phyloP scores from a whole-genome alignment of 2,329 filamentous ascomycete genomes.

The Pestalotiopsis sp. region DNA sequence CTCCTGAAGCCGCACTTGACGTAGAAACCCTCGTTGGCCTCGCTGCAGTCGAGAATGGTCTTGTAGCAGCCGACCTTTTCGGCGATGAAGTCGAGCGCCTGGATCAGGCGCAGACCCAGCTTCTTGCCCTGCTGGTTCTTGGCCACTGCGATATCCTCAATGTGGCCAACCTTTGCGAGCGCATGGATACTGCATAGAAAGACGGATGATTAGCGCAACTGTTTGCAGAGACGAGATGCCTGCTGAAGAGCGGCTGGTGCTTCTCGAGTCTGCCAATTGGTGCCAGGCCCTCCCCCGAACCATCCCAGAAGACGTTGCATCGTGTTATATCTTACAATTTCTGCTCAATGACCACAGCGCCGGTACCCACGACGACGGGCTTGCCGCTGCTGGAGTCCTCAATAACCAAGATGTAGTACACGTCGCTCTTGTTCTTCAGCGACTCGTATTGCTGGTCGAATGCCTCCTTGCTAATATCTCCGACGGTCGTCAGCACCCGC shows the following conservation, averaged over 20 bases:
- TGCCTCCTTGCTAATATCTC: conserved; percentile 75
- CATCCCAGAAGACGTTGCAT: neutral
- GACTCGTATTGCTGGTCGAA: conserved; percentile 84
- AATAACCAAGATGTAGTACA: conserved; percentile 87
- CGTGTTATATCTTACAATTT: conserved; percentile 71
- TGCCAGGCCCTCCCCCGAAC: neutral
- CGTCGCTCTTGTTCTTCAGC: conserved; percentile 69
- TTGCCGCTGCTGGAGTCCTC: conserved; percentile 66
- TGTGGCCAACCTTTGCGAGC: conserved; percentile 86
- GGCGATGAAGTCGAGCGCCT: conserved; percentile 88
- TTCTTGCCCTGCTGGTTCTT: conserved; percentile 98
- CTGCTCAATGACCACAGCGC: conserved; percentile 86
- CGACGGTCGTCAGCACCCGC: conserved; percentile 88
- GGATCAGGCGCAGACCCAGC: conserved; percentile 87
- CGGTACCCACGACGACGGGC: conserved; percentile 81
- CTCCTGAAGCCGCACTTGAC: conserved; percentile 95
- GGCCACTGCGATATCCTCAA: conserved; percentile 95
- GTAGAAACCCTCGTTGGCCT: conserved; percentile 96
- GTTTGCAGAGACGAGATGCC: neutral
- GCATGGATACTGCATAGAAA: conserved; percentile 67
- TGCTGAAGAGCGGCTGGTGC: neutral
- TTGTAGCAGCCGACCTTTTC: conserved; percentile 95
- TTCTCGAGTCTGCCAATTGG: neutral
- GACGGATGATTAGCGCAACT: conserved; percentile 21
- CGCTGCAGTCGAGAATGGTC: conserved; percentile 94